Conservation (phyloP, 2,329 filamentous ascomycete species). For the Fusarium newnesense region DNA sequence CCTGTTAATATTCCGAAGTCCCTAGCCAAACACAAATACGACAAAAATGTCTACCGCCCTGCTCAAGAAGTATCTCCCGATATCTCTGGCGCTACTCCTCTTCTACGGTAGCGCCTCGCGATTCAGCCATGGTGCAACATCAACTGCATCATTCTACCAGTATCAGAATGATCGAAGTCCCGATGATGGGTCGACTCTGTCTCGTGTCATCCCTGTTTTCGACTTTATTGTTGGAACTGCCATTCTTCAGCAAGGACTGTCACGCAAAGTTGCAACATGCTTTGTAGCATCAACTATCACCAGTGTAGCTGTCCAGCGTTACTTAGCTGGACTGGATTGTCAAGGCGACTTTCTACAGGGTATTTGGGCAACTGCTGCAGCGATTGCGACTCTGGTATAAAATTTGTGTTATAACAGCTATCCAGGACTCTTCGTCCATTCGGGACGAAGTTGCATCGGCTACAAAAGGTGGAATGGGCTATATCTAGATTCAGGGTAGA, state of each 20-base stretch:
- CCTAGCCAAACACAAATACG: accelerated
- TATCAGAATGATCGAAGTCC: constrained; percentile 22
- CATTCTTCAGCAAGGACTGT: not conserved
- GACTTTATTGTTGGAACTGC: constrained; percentile 14
- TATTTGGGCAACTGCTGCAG: constrained; percentile 16
- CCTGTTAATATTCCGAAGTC: accelerated
- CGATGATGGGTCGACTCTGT: constrained; percentile 13
- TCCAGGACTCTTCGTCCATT: too few relatives aligned
- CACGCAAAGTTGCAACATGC: constrained; percentile 15
- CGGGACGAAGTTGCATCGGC: accelerated
- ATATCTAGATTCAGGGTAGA: too few relatives aligned
- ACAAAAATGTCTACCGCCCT: not conserved
- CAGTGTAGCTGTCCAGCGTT: constrained; percentile 9
- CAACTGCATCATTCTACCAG: constrained; percentile 11
- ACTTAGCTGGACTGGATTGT: not conserved
- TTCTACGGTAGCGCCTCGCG: constrained; percentile 35
- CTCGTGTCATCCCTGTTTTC: constrained; percentile 11
- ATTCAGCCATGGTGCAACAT: constrained; percentile 26
- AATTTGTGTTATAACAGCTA: accelerated
- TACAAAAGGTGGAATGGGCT: too few relatives aligned
- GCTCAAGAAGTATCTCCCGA: constrained; percentile 3
- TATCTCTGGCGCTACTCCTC: constrained; percentile 15
- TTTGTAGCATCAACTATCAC: constrained; percentile 24
- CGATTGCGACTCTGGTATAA: not conserved
- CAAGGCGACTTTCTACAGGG: constrained; percentile 12